Evolutionary conservation across 352 stramenopile species (phyloP), one percentile per base, ranked within the genome.

Genomic region (Phytophthora podocarpi): DNA sequence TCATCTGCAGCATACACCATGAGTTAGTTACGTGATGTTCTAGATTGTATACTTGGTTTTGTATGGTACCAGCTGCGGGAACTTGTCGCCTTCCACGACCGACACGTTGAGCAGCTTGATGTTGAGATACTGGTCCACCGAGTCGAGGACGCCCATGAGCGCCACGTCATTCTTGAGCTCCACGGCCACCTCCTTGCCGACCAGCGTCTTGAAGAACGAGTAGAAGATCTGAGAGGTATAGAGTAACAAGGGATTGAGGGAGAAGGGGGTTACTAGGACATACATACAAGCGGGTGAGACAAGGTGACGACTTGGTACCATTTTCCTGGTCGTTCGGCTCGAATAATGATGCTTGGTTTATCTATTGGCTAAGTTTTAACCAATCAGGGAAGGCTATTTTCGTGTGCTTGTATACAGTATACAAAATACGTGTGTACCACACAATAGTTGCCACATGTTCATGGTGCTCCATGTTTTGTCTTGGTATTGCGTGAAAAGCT

Each of bases 101-200:
- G 93, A 87, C 10, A 99, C 94, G 52, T 98, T 95, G 43, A 91
- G 83, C 16, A 99, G 82, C 76, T 99, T 99, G 37, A 99, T 96
- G 76, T 99, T 99, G 16, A 99, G 85, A 78, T 99, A 99, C 82
- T 99, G 98, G 76, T 99, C 98, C 20, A 99, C 97, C 23, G 90
- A 98, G 76, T 99, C 93, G 23, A 99, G 80, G 30, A 86, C 98
- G 28, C 96, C 96, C 32, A 97, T 98, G 21, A 99, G 83, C 45
- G 97, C 89, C 43, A 99, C 91, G 69, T 99, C 97, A 72, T 99
- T 99, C 83, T 99, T 99, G 30, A 99, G 85, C 78, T 99, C 98
- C 18, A 99, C 96, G 5, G 94, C 95, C 30, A 99, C 90, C 59
- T 98, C 93, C 72, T 99, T 99, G 56, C 95, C 96, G 23, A 99